Evolutionary conservation across 768 basidiomycete species (phyloP).

Genomic region (Mycena vitilis): DNA sequence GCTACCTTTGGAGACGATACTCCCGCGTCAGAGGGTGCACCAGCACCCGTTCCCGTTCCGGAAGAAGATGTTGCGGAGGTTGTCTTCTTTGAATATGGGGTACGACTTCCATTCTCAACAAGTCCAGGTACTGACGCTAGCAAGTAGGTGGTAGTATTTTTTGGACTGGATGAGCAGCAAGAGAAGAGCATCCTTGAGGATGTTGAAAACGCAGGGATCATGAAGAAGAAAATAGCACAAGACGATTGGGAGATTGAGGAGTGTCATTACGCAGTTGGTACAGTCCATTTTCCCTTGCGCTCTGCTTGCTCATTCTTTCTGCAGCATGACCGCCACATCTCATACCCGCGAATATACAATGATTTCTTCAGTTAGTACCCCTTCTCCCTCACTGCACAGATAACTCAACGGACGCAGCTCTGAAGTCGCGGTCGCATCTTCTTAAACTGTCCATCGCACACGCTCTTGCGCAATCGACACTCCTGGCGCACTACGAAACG

Average conservation of each 20-base stretch:
- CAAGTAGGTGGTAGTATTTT: conserved; percentile 78
- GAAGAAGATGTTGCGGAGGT: conserved; percentile 76
- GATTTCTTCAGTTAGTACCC: conserved; percentile 88
- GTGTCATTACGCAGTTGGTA: conserved; percentile 85
- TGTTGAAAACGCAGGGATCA: conserved; percentile 74
- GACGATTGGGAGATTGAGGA: conserved; percentile 93
- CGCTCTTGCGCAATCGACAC: conserved; percentile 93
- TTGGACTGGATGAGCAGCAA: conserved; percentile 83
- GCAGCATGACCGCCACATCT: conserved; percentile 85
- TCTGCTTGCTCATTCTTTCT: conserved; percentile 20
- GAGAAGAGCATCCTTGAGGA: conserved; percentile 90
- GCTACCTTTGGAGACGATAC: neutral
- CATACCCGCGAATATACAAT: conserved; percentile 93
- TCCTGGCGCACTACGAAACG: conserved; percentile 89
- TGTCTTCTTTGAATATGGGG: conserved; percentile 89
- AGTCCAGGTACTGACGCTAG: neutral
- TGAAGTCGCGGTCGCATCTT: conserved; percentile 91
- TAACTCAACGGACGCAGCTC: conserved; percentile 60
- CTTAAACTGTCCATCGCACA: conserved; percentile 95
- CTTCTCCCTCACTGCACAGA: conserved; percentile 14
- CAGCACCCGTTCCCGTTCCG: conserved; percentile 28
- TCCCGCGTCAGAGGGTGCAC: conserved; percentile 20
- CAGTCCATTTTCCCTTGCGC: conserved; percentile 15
- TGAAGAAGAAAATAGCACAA: conserved; percentile 70
- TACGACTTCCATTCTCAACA: neutral